Evolutionary conservation across 139 green algal species (phyloP).

Genomic region (Asterochloris erici): DNA sequence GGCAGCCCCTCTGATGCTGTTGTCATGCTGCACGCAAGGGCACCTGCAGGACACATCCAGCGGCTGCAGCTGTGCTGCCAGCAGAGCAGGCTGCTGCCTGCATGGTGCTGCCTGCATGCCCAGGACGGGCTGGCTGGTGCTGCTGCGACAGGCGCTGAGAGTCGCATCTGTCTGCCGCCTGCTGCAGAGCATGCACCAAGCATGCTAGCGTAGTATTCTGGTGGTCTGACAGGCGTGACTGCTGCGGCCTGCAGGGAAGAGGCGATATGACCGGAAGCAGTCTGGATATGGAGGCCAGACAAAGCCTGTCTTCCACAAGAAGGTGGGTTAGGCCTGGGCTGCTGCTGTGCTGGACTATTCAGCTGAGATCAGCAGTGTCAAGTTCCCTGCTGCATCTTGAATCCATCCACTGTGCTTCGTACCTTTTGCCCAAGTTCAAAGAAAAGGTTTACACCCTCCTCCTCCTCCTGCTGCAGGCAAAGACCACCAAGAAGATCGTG

Average conservation of each 20-base stretch:
- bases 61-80: neutral
- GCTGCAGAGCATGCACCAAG: neutral
- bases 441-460: no score
- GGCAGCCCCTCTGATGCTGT: no score
- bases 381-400: neutral
- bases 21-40: no score
- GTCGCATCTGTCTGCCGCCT: neutral
- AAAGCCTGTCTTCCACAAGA: conserved; percentile 99
- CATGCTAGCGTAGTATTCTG: neutral
- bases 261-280: conserved; percentile 99
- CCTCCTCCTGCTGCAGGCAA: conserved; percentile 64
- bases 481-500: conserved; percentile 99
- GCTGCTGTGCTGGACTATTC: neutral
- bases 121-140: no score
- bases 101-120: no score
- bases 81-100: no score
- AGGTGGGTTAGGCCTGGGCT: conserved; percentile 58
- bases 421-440: no score
- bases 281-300: conserved; percentile 97
- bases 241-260: conserved; percentile 81
- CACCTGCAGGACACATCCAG: neutral
- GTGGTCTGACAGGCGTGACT: neutral
- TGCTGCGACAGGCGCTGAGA: neutral
- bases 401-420: neutral
- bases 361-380: neutral